These are phyloP conservation scores for Detonula confervacea DNA, from an alignment of 352 stramenopile species.

Conservation along the genomic window DNA sequence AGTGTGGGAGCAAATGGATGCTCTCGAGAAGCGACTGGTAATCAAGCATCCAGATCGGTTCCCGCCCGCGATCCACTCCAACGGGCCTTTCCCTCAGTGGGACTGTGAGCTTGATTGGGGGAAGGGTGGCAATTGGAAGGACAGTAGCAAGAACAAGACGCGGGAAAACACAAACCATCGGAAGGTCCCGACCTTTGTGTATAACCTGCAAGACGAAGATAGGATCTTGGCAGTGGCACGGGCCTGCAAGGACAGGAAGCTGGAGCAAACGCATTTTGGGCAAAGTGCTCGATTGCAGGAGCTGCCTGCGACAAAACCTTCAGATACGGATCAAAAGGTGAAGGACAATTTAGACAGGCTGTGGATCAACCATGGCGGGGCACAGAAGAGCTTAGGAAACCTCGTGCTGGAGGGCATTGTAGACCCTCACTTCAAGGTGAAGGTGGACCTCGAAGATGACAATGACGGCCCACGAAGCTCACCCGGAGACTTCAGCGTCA, in stretches of 20 bases:
- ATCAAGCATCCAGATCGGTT: too few species aligned
- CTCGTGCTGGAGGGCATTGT: neutral
- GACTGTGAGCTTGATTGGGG: too few species aligned
- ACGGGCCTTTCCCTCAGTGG: too few species aligned
- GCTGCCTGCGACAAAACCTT: neutral
- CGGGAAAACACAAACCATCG: neutral
- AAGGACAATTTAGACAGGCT: neutral
- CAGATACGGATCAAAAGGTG: too few species aligned
- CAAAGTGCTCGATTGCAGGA: neutral
- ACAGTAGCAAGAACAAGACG: neutral
- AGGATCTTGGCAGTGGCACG: neutral
- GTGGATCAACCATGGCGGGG: neutral
- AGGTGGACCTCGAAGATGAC: neutral
- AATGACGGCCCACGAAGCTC: neutral
- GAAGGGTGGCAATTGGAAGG: neutral
- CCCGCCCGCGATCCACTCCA: too few species aligned
- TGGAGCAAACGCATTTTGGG: neutral
- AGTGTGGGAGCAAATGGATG: neutral
- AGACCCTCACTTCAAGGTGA: neutral
- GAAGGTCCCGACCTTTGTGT: neutral
- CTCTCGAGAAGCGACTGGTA: neutral
- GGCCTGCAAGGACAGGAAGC: neutral
- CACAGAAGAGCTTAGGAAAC: neutral
- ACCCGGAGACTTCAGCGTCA: neutral
- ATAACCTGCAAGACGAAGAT: neutral